Conservation (phyloP, 768 basidiomycete genomes). For the Leccinum disarticulatum region DNA sequence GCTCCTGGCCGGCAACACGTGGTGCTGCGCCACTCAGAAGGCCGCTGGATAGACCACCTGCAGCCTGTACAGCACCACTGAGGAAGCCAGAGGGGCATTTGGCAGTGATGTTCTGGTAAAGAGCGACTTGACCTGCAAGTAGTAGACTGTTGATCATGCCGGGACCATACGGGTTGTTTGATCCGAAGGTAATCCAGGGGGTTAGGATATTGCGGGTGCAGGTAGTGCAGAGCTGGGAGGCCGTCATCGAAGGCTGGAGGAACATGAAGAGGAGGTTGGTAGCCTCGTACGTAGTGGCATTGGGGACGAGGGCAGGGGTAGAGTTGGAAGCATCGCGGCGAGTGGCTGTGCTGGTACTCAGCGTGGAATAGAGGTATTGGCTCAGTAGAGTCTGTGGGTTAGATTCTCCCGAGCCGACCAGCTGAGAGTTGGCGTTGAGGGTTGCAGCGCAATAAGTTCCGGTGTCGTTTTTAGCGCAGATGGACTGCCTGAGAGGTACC, state of each 20-base stretch:
- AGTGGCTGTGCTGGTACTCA: slow-evolving; percentile 18
- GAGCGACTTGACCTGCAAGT: slow-evolving; percentile 57
- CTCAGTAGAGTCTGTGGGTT: slow-evolving; percentile 15
- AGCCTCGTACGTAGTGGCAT: slow-evolving; percentile 50
- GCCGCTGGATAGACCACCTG: slow-evolving; percentile 52
- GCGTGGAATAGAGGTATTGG: slow-evolving; percentile 27
- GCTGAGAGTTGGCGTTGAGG: slow-evolving; percentile 29
- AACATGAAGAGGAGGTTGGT: slow-evolving; percentile 82
- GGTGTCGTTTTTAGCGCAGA: slow-evolving; percentile 75
- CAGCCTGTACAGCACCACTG: slow-evolving; percentile 62
- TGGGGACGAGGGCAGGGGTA: slow-evolving; percentile 43
- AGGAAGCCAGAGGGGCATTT: slow-evolving; percentile 78
- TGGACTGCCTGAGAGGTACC: slow-evolving; percentile 58
- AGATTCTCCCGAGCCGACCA: slow-evolving; percentile 11
- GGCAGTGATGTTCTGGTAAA: slow-evolving; percentile 61
- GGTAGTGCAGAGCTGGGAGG: slow-evolving; percentile 66
- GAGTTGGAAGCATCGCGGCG: slow-evolving; percentile 29
- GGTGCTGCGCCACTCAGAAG: slow-evolving; percentile 33
- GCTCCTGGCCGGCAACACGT: slow-evolving; percentile 23
- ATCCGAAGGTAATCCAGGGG: slow-evolving; percentile 76
- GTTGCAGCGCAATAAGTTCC: slow-evolving; percentile 69
- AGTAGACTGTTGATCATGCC: slow-evolving; percentile 67
- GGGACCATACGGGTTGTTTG: slow-evolving; percentile 66
- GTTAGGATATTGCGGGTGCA: slow-evolving; percentile 81
- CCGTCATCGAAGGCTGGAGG: slow-evolving; percentile 52